phyloP scores from a whole-genome alignment of 2,329 filamentous ascomycete genomes.

The Orbilia brochopaga region DNA sequence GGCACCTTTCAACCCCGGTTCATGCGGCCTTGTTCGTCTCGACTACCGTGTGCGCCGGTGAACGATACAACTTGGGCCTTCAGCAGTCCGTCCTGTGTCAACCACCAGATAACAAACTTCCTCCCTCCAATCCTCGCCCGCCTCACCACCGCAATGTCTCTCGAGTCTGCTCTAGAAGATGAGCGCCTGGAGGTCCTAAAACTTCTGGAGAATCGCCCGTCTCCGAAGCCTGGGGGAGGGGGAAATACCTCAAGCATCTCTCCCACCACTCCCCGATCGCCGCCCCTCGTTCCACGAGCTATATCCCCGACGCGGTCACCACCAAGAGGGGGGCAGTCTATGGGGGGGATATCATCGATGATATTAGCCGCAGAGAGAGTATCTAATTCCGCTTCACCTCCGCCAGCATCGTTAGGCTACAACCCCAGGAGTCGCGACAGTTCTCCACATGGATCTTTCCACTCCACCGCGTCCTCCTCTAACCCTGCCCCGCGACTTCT shows the following conservation, averaged over 20 bases:
- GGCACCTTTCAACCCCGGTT: too few relatives aligned
- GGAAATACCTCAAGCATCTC: slow-evolving; percentile 52
- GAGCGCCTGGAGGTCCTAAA: slow-evolving; percentile 76
- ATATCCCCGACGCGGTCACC: slow-evolving; percentile 57
- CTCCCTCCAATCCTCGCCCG: background rate
- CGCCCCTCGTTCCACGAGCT: slow-evolving; percentile 58
- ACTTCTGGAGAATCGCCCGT: slow-evolving; percentile 66
- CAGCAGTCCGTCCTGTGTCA: background rate
- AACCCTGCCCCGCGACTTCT: slow-evolving; percentile 62
- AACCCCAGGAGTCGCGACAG: slow-evolving; percentile 49
- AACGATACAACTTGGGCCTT: background rate
- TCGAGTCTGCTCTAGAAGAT: slow-evolving; percentile 77
- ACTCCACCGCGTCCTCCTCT: slow-evolving; percentile 61
- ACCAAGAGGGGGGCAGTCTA: slow-evolving; percentile 27
- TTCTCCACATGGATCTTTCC: slow-evolving; percentile 64
- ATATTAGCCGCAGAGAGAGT: slow-evolving; percentile 54
- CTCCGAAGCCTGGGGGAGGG: slow-evolving; percentile 46
- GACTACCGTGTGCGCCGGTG: too few relatives aligned
- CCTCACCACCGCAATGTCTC: slow-evolving; percentile 67
- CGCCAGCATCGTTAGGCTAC: slow-evolving; percentile 27
- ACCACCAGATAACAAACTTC: background rate
- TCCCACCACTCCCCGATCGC: slow-evolving; percentile 51
- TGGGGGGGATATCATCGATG: slow-evolving; percentile 64
- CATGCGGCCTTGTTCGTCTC: too few relatives aligned
- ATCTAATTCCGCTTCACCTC: slow-evolving; percentile 37